Percentiles rank a stretch among this genome's conserved stretches.
Evolutionary conservation across 2,329 filamentous ascomycete genomes (phyloP).

Genomic region (Fusarium devonianum): DNA sequence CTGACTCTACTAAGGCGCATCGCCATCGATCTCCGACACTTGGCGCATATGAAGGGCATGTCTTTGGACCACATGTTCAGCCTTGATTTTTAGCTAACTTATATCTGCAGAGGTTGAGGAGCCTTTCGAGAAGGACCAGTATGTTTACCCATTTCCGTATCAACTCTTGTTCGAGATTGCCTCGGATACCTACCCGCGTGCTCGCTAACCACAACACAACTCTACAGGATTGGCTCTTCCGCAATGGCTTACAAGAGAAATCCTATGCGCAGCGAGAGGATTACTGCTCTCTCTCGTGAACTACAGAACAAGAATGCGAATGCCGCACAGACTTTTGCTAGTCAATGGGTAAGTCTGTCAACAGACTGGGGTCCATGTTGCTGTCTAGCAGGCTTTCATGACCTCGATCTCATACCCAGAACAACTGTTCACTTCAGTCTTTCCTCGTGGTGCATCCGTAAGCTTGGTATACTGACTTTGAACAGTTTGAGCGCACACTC

Average conservation of each 20-base stretch:
- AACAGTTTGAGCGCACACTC: constrained; percentile 18
- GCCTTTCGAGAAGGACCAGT: constrained; percentile 14
- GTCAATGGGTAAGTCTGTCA: no score
- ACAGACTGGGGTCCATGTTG: no score
- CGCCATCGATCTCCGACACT: constrained; percentile 74
- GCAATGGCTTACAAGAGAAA: constrained; percentile 58
- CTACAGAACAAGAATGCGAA: constrained; percentile 15
- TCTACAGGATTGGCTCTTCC: no score
- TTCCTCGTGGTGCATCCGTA: background rate
- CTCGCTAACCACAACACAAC: no score
- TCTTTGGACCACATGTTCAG: background rate
- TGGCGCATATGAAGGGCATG: constrained; percentile 75
- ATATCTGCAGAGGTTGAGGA: constrained; percentile 71
- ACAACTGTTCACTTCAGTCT: no score
- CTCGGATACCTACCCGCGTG: no score
- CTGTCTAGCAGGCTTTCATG: no score
- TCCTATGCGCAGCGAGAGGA: constrained; percentile 31
- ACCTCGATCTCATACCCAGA: no score
- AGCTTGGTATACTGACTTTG: background rate
- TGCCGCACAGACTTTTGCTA: constrained; percentile 11
- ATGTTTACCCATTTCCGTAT: background rate
- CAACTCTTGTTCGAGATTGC: no score
- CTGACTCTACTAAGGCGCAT: constrained; percentile 53
- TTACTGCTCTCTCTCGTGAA: constrained; percentile 11
- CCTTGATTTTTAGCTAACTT: background rate